Evolutionary conservation across 192 early-diverging fungal genomes (phyloP).

Genomic region (Backusella mclennaniae): DNA sequence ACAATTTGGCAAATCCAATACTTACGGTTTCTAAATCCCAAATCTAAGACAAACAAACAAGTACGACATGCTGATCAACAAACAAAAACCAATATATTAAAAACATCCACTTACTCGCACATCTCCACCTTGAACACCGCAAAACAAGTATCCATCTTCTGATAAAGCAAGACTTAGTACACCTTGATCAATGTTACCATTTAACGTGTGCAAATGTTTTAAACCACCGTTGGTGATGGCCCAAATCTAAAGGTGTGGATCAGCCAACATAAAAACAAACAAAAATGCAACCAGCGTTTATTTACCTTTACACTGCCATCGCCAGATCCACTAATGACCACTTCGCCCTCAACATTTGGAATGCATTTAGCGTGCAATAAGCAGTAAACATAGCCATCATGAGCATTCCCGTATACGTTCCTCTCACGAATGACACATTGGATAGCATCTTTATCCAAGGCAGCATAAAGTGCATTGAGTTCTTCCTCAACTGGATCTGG

Average conservation of each 20-base stretch:
- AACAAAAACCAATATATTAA: neutral
- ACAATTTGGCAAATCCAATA: conserved; percentile 7
- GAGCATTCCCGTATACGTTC: conserved; percentile 57
- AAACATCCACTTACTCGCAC: conserved; percentile 43
- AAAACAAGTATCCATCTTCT: conserved; percentile 67
- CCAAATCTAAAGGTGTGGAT: conserved; percentile 30
- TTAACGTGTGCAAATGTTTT: conserved; percentile 28
- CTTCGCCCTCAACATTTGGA: conserved; percentile 50
- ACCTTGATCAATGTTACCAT: conserved; percentile 43
- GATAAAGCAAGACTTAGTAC: conserved; percentile 64
- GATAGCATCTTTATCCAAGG: conserved; percentile 43
- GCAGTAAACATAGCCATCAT: conserved; percentile 75
- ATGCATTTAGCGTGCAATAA: conserved; percentile 49
- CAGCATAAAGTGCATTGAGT: conserved; percentile 3
- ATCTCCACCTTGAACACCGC: conserved; percentile 71
- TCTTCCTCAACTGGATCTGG: neutral
- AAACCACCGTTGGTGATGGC: conserved; percentile 24
- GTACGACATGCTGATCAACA: neutral
- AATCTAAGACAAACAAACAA: conserved; percentile 35
- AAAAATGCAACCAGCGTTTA: neutral
- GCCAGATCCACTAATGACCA: conserved; percentile 60
- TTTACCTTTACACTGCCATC: conserved; percentile 67
- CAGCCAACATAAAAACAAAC: neutral
- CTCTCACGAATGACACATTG: conserved; percentile 59
- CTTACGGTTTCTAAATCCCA: conserved; percentile 73